Base-by-base conservation (phyloP, 1,284 basidiomycete genomes). In the Pyrrhoderma lamaoense region DNA sequence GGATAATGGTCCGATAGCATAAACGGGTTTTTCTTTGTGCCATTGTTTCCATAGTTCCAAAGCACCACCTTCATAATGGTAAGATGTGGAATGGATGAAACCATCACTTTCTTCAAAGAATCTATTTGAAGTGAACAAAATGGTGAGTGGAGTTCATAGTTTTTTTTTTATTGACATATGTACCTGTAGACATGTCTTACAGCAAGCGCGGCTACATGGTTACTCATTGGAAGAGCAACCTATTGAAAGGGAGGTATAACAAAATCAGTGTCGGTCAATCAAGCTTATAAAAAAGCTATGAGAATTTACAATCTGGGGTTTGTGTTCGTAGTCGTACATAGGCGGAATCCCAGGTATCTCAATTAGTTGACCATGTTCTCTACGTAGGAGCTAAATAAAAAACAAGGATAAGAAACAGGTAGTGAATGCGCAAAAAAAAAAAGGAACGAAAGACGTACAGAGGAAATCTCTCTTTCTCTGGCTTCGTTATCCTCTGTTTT, bases 31-130 rank as follows among this genome's bases (percentile, higher is more conserved):
- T 2, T 36, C 42, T 3, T 18, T 43, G 21, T 19, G 37, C 49
- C 49, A 51, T 8, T 45, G 3, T 35, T 23, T 27, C 23, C 38
- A 45, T n/a, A 11, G 16, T 36, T 36, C 31, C 14, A 45, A 36
- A 8, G 49, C 49, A n/a, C 27, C 38, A 9, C n/a, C 22, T 25
- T 51, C 49, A 31, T 31, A 31, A 34, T 36, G 23, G 35, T 25
- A 22, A 19, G 13, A 23, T 3, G 31, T 45, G 25, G 42, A 34
- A n/a, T 43, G 35, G 14, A 44, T 36, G 3, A 54, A 23, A 2
- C 52, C 52, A 27, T 54, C 52, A 35, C 48, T 46, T 19, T 47
- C 47, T 4, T 34, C 37, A 4, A 54, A 25, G 23, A 49, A 50
- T 19, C 52, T 54, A 11, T 16, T 16, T 3, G 19, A 21, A 2